Percentiles rank a stretch among this genome's conserved stretches.
phyloP scores from a whole-genome alignment of 495 filamentous ascomycete species.

The Aspergillus incahuasiensis region DNA sequence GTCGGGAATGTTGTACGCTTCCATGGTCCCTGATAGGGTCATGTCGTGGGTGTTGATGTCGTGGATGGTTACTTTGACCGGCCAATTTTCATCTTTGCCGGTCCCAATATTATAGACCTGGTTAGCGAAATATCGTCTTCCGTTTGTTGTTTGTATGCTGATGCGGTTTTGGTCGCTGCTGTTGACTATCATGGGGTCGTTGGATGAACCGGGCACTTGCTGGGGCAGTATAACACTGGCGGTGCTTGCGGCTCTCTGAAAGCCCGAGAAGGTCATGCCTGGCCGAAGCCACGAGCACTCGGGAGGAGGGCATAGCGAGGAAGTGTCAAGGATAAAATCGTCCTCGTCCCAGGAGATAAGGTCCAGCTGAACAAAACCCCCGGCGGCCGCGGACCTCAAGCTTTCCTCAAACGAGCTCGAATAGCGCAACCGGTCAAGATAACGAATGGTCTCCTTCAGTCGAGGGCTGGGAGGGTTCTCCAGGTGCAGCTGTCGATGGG shows the following conservation, averaged over 20 bases:
- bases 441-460: constrained; percentile 60
- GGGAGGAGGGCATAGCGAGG: constrained; percentile 49
- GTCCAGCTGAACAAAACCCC: constrained; percentile 44
- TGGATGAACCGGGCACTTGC: constrained; percentile 24
- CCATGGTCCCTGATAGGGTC: constrained; percentile 72
- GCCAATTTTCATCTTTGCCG: constrained; percentile 58
- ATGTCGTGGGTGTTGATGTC: constrained; percentile 58
- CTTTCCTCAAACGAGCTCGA: constrained; percentile 54
- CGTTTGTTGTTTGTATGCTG: constrained; percentile 27
- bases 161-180: constrained; percentile 33
- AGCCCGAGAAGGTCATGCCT: constrained; percentile 60
- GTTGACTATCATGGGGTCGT: constrained; percentile 39
- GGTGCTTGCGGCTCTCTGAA: constrained; percentile 46
- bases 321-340: constrained; percentile 60
- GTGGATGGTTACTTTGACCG: constrained; percentile 69
- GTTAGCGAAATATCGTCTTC: constrained; percentile 38
- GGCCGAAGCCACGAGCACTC: constrained; percentile 62
- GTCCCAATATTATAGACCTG: constrained; percentile 23
- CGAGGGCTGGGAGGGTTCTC: constrained; percentile 39
- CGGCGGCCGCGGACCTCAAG: constrained; percentile 45
- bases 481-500: constrained; percentile 48
- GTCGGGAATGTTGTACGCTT: constrained; percentile 70
- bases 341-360: constrained; percentile 44
- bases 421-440: constrained; percentile 57
- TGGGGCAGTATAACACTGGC: constrained; percentile 27